Evolutionary conservation across 2,329 filamentous ascomycete species (phyloP), one percentile per base, ranked within the genome.

Genomic region (Claviceps digitariae): DNA sequence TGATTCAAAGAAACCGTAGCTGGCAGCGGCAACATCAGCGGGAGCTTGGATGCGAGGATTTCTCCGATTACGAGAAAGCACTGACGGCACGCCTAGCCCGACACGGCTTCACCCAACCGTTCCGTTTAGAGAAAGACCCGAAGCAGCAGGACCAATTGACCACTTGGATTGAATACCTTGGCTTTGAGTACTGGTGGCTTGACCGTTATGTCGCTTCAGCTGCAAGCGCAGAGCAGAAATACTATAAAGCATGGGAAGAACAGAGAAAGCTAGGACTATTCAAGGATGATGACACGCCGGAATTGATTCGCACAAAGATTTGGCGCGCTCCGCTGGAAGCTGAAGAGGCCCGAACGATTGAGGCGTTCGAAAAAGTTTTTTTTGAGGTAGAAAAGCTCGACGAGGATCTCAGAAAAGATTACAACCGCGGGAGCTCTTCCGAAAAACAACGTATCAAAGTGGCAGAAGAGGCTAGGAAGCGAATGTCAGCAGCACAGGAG

Each of bases 111-210:
- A 59, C 54, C 1, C 61, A 57, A 52, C 36, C 57, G 13, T 66
- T 68, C 54, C 48, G 66, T 44, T 57, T 69, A 29, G 38, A 62
- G 43, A 49, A 65, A 47, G 62, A 67, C 50, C 60, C 60, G 1
- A 56, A 56, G 49, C 56, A 57, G 8, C 62, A 72, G 55, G 62
- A 69, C 51, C 56, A 61, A 43, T 50, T 70, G 31, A 63, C 66
- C 43, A 69, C 64, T 8, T 72, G 69, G 69, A 67, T 72, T 51
- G 69, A 72, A 57, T 70, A 66, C 57, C 62, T 70, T 23, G 57
- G 53, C 46, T 69, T 58, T 51, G 57, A 64, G 54, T 58, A 62
- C 54, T 59, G 56, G 58, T 60, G 59, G 56, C 53, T 59, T n/a
- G 58, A 60, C 43, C 47, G 50, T 34, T 61, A 62, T 48, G 54